Evolutionary conservation across 2,329 filamentous ascomycete genomes (phyloP), one percentile per base, ranked within the genome.

Genomic region (Hortaea sp.): DNA sequence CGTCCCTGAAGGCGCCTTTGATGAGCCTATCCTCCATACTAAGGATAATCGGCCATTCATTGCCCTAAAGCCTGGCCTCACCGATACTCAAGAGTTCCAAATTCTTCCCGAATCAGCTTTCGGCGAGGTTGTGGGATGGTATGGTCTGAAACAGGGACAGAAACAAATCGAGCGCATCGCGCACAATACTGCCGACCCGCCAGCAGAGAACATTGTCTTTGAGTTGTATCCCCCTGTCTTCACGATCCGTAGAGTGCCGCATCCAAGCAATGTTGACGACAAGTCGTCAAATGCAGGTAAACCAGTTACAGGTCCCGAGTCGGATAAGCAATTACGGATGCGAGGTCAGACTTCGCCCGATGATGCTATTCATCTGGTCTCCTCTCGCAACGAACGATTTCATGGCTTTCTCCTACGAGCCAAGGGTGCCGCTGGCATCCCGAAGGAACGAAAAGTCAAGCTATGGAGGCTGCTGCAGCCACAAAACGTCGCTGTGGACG

Each of bases 171-270:
- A 79, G 40, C 81, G 92, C 49, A 77, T 76, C 54, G 88, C 85
- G 34, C 84, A 90, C 65, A 84, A 95, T 64, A 88, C 84, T 29
- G 76, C 81, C 6, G 74, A 74, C 2, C 60, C 68, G n/a, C 67
- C 68, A 11, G 58, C 68, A 3, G 70, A 78, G 35, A 87, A 94
- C 53, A 69, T 95, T 41, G 72, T 84, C 57, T 94, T 84, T 63
- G 92, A 97, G 66, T 73, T 88, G 37, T 80, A 88, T 58, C 92
- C 89, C 4, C 88, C 87, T 0, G 74, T 95, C 39, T 86, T 95
- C 63, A 87, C 82, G 1, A 74, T 97, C 49, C 81, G 94, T 60
- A 88, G 90, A 54, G 72, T 97, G 1, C 82, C 81, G 63, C 73
- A 73, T 55, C 63, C 66, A 6, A 78, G 78, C 2, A 69, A 75